phyloP scores from a whole-genome alignment of 257 asterid genomes.

The Forsythia suspensa region DNA sequence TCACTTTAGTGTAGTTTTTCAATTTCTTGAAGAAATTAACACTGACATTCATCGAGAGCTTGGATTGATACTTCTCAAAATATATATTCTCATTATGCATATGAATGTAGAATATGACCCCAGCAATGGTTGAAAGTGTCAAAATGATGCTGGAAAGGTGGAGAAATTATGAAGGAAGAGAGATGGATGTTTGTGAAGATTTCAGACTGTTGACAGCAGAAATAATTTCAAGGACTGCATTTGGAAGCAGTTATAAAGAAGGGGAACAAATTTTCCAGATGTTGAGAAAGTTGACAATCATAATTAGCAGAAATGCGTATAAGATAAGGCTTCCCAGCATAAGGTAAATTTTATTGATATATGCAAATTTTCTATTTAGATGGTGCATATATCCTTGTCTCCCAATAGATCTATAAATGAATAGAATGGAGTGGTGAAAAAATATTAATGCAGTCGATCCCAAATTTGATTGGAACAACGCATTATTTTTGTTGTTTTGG shows the following conservation, averaged over 20 bases:
- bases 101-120: constrained; percentile 11
- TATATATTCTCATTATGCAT: background rate
- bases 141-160: constrained; percentile 21
- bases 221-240: constrained; percentile 22
- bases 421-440: background rate
- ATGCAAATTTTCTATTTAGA: background rate
- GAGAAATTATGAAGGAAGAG: background rate
- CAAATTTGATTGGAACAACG: background rate
- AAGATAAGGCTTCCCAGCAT: constrained; percentile 1
- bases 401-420: no score
- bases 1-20: background rate
- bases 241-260: constrained; percentile 24
- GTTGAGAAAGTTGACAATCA: background rate
- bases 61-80: background rate
- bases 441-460: background rate
- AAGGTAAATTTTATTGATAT: constrained; percentile 2
- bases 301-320: constrained; percentile 6
- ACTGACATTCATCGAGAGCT: background rate
- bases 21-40: background rate
- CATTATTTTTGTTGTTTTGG: background rate
- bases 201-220: constrained; percentile 10
- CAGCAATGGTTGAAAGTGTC: constrained; percentile 21
- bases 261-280: constrained; percentile 18
- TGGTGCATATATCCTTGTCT: background rate
- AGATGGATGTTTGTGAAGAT: constrained; percentile 10